Conservation (phyloP, 2,329 filamentous ascomycete genomes). For the Pseudogymnoascus sp. region DNA sequence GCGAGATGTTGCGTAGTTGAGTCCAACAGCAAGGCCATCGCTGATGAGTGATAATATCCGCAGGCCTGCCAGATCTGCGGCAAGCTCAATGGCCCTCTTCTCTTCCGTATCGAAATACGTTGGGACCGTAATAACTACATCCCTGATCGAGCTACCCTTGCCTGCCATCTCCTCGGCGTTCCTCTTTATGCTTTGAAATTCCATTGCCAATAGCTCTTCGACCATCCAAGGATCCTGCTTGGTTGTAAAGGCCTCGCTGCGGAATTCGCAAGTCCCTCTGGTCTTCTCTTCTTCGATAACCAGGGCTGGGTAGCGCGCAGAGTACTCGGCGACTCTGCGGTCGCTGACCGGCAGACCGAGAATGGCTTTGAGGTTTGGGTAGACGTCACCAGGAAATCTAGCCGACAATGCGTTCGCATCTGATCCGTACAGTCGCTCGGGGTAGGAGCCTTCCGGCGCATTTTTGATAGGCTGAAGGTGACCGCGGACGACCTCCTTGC, state of each 20-base stretch:
- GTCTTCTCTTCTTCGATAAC: conserved; percentile 54
- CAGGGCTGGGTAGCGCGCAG: conserved; percentile 69
- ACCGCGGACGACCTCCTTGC: conserved; percentile 90
- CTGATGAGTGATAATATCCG: conserved; percentile 79
- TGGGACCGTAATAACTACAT: conserved; percentile 83
- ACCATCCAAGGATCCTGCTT: conserved; percentile 66
- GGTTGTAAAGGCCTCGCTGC: conserved; percentile 60
- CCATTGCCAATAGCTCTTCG: conserved; percentile 93
- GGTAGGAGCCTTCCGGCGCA: conserved; percentile 60
- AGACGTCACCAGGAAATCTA: conserved; percentile 87
- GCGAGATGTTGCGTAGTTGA: conserved; percentile 90
- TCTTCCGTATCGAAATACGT: conserved; percentile 87
- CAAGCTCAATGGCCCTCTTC: conserved; percentile 75
- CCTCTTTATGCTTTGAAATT: conserved; percentile 81
- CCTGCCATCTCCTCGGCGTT: conserved; percentile 84
- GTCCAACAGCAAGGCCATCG: conserved; percentile 83
- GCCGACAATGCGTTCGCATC: conserved; percentile 83
- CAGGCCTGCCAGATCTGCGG: conserved; percentile 81
- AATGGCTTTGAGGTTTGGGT: conserved; percentile 85
- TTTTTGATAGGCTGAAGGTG: conserved; percentile 77
- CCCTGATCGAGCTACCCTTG: conserved; percentile 64
- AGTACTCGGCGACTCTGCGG: conserved; percentile 62
- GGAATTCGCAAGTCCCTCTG: conserved; percentile 71
- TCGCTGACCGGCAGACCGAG: conserved; percentile 65
- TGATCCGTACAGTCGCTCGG: conserved; percentile 85